phyloP scores from a whole-genome alignment of 2,329 filamentous ascomycete species.

The Penicillium sp. region DNA sequence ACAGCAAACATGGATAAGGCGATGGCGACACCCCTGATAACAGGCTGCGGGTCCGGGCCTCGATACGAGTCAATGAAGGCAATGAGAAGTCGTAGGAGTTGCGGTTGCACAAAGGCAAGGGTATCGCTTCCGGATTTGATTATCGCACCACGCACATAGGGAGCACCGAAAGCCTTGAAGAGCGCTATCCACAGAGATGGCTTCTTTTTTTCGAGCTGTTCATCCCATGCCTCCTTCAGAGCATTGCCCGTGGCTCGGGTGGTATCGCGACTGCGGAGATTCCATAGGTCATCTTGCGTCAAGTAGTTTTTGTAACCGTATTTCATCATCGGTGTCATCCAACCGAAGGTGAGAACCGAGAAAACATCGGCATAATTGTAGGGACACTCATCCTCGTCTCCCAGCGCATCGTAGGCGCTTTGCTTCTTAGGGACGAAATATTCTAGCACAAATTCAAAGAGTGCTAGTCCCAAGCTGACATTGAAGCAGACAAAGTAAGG shows the following conservation, averaged over 20 bases:
- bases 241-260: constrained; percentile 68
- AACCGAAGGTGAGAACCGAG: constrained; percentile 88
- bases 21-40: constrained; percentile 81
- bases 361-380: constrained; percentile 93
- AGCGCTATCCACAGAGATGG: constrained; percentile 87
- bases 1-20: constrained; percentile 88
- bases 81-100: constrained; percentile 81
- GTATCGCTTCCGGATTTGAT: constrained; percentile 90
- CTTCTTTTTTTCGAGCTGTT: constrained; percentile 68
- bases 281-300: constrained; percentile 95
- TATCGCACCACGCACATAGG: constrained; percentile 75
- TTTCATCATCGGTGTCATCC: constrained; percentile 99
- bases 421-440: constrained; percentile 81
- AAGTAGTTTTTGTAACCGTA: constrained; percentile 88
- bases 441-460: constrained; percentile 72
- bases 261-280: constrained; percentile 74
- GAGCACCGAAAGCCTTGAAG: constrained; percentile 77
- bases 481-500: constrained; percentile 77
- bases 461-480: constrained; percentile 66
- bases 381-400: constrained; percentile 64
- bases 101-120: constrained; percentile 85
- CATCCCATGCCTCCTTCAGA: constrained; percentile 73
- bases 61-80: constrained; percentile 77
- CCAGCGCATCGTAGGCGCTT: constrained; percentile 66
- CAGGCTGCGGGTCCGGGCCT: constrained; percentile 64